These are phyloP conservation scores for Nemania serpens DNA, from an alignment of 2,329 filamentous ascomycete species.

Conservation along the genomic window DNA sequence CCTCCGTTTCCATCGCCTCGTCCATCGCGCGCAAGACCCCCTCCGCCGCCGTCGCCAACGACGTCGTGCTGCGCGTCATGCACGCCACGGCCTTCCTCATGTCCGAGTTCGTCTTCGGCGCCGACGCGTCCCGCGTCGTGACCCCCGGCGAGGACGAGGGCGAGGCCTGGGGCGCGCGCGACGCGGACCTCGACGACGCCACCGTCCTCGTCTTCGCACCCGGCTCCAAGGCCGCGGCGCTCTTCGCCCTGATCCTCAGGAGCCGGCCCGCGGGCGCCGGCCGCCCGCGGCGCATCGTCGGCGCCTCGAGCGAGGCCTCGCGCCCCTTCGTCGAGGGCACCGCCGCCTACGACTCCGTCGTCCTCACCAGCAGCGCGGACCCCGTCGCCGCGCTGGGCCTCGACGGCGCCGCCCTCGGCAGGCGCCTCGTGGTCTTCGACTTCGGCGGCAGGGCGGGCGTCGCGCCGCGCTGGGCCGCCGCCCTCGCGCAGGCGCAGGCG, in stretches of 20 bases:
- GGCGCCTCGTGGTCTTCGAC: conserved; percentile 36
- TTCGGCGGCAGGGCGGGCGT: conserved; percentile 38
- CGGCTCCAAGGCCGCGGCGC: conserved; percentile 36
- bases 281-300: conserved; percentile 32
- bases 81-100: conserved; percentile 42
- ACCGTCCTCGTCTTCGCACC: conserved; percentile 42
- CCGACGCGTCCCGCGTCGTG: conserved; percentile 30
- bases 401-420: not conserved
- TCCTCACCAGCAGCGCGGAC: not conserved
- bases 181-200: conserved; percentile 42
- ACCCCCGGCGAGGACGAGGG: conserved; percentile 23
- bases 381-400: not conserved
- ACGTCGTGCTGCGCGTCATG: conserved; percentile 36
- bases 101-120: conserved; percentile 41
- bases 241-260: conserved; percentile 32
- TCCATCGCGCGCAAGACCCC: conserved; percentile 27
- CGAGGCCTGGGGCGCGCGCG: conserved; percentile 36
- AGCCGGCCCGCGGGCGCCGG: not conserved
- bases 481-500: conserved; percentile 18
- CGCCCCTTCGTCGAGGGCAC: conserved; percentile 34
- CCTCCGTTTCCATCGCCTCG: conserved; percentile 24
- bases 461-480: conserved; percentile 29
- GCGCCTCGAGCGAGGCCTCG: conserved; percentile 35
- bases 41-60: conserved; percentile 32
- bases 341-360: conserved; percentile 34